Conservation (phyloP, 768 basidiomycete species). For the Dentipellis sp. region DNA sequence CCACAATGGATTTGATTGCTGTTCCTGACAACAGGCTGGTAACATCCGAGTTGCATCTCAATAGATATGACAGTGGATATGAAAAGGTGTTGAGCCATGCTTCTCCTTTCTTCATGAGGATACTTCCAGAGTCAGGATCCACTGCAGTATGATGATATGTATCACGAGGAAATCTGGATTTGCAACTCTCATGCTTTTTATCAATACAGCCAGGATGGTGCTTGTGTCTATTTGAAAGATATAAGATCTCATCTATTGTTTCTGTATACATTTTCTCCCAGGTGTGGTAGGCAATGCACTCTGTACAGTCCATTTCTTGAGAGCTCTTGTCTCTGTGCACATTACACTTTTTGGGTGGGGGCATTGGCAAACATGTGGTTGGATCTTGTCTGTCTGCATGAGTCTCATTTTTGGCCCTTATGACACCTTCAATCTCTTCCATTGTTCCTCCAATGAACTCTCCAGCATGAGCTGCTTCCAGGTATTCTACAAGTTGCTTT, state of each 20-base stretch:
- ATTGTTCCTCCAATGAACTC: conserved; percentile 3
- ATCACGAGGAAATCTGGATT: conserved; percentile 26
- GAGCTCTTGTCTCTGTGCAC: too few species aligned
- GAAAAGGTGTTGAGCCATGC: conserved; percentile 28
- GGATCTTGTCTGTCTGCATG: too few species aligned
- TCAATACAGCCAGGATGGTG: conserved; percentile 24
- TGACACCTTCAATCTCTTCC: conserved; percentile 1
- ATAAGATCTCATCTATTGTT: conserved; percentile 6
- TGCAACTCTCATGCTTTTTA: conserved; percentile 20
- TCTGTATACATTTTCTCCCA: conserved; percentile 2
- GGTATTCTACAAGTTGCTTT: conserved; percentile 3
- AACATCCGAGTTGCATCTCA: conserved; percentile 31
- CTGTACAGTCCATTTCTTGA: neutral
- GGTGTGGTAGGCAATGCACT: too few species aligned
- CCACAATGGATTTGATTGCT: conserved; percentile 27
- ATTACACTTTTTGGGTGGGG: too few species aligned
- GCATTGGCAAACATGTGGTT: too few species aligned
- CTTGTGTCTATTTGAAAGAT: conserved; percentile 6
- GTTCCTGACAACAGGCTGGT: conserved; percentile 31
- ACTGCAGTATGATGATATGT: conserved; percentile 18
- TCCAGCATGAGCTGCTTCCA: conserved; percentile 11
- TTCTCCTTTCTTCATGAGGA: conserved; percentile 23
- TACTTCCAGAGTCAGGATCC: conserved; percentile 21
- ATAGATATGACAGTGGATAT: conserved; percentile 22
- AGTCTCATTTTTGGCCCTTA: too few species aligned